A percentile compares a stretch with the other conserved stretches of the same genome.
Evolutionary conservation across 2,329 filamentous ascomycete species (phyloP).

Genomic region (Lecanicillium sp.): DNA sequence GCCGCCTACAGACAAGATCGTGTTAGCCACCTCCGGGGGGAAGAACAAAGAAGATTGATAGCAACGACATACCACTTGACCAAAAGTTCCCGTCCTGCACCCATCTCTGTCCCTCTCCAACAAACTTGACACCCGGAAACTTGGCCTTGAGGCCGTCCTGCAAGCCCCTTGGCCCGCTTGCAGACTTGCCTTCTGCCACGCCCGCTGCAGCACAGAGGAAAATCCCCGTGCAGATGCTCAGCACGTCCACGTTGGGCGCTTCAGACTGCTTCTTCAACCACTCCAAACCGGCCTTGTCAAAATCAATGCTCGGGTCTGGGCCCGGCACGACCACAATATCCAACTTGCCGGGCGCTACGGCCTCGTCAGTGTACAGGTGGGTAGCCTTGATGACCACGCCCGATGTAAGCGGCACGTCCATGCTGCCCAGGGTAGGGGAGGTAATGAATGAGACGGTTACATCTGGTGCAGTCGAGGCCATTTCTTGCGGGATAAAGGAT

Average conservation of each 20-base stretch:
- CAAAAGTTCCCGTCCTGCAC: conserved; percentile 44
- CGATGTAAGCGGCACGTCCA: conserved; percentile 32
- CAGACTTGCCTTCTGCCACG: conserved; percentile 34
- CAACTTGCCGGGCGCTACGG: conserved; percentile 40
- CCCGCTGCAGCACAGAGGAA: conserved; percentile 40
- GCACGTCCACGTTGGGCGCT: conserved; percentile 32
- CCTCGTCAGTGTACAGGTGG: conserved; percentile 33
- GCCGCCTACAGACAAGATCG: conserved; percentile 28
- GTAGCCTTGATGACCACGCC: conserved; percentile 29
- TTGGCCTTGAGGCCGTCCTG: conserved; percentile 29
- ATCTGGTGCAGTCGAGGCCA: conserved; percentile 32
- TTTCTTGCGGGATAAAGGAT: conserved; percentile 23
- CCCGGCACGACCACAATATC: conserved; percentile 45
- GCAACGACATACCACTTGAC: conserved; percentile 41
- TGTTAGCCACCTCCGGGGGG: neutral
- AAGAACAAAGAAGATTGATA: neutral
- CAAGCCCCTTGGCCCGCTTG: conserved; percentile 37
- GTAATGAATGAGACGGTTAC: conserved; percentile 40
- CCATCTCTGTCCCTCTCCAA: conserved; percentile 41
- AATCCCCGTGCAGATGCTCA: conserved; percentile 44
- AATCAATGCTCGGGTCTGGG: conserved; percentile 29
- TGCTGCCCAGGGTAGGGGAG: conserved; percentile 21
- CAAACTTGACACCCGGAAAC: conserved; percentile 31
- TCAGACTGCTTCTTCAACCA: conserved; percentile 35
- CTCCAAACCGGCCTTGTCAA: conserved; percentile 23